Evolutionary conservation across 129 eudicot genomes (phyloP), one percentile per base, ranked within the genome.

Genomic region (Erigeron canadensis): DNA sequence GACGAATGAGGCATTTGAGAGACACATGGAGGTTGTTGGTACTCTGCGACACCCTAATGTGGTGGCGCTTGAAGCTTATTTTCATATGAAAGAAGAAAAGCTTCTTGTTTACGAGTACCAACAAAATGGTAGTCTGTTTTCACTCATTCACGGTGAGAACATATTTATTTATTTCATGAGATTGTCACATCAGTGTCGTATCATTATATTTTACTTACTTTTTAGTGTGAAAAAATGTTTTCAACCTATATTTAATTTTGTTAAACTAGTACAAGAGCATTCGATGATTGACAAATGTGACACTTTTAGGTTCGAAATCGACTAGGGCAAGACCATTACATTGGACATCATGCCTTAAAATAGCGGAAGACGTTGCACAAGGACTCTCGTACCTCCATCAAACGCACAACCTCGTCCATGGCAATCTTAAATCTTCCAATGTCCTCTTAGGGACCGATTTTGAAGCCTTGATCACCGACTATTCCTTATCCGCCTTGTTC

Each of bases 291-390:
- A 16, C 23, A 22, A 7, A 16, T 53, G 58, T 53, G 23, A 53
- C 58, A 40, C 40, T 8, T 68, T 43, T 72, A 94, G 98, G 89
- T 76, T 80, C 97, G 16, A 90, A 86, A 71, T 94, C 99, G 37
- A 53, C 82, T 12, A 77, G 70, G 75, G 92, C 96, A 0, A 90
- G 85, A 63, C 96, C 96, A 10, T 84, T 91, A 10, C 97, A 91
- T 72, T 91, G 97, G 97, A 91, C 96, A 22, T 91, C 97, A 62
- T 91, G 97, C 75, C 63, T 91, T 69, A 91, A 91, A 77, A 91
- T 91, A 70, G 96, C 97, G 18, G 97, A 88, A 58, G 97, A 91
- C 34, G 70, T 85, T 72, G 96, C 96, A 23, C 96, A 91, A 77
- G 97, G 97, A 34, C 91, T 91, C 45, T 81, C 77, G 61, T 84